A percentile compares a stretch with the other conserved stretches of the same genome.
These are phyloP conservation scores for Vaucheria bursata DNA, from an alignment of 352 stramenopile genomes.

Conservation along the genomic window DNA sequence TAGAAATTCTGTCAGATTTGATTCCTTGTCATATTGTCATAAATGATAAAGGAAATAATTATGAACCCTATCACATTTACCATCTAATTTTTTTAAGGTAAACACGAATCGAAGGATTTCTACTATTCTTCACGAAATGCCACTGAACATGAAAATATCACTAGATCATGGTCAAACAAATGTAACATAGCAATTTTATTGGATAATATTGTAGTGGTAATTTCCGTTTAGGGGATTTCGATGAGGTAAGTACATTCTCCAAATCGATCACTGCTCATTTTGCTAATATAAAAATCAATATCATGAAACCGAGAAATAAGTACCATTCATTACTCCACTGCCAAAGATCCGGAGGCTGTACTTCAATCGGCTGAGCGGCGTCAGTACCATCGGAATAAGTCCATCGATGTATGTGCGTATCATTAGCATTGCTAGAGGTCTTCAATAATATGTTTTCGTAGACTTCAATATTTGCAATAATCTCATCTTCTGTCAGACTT, in stretches of 20 bases:
- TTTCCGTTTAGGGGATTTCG: not conserved
- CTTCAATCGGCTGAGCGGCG: not conserved
- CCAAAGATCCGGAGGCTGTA: not conserved
- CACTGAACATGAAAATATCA: not conserved
- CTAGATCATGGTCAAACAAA: too few relatives aligned
- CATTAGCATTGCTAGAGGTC: too few relatives aligned
- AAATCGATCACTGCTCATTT: not conserved
- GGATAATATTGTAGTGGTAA: not conserved
- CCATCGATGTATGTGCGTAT: too few relatives aligned
- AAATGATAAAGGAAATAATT: too few relatives aligned
- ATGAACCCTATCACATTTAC: too few relatives aligned
- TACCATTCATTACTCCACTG: not conserved
- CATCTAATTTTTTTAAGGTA: too few relatives aligned
- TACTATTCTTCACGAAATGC: not conserved
- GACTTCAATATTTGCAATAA: not conserved
- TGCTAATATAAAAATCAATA: not conserved
- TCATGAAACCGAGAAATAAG: not conserved
- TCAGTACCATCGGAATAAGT: not conserved
- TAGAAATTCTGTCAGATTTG: too few relatives aligned
- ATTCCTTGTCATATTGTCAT: too few relatives aligned
- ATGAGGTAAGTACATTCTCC: not conserved
- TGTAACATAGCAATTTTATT: too few relatives aligned
- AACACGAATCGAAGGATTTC: too few relatives aligned
- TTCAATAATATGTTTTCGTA: not conserved
- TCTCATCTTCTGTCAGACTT: not conserved